Percentiles rank a stretch among this genome's conserved stretches.
These are phyloP conservation scores for Lentithecium fluviatile DNA, from an alignment of 495 filamentous ascomycete genomes.

Conservation along the genomic window DNA sequence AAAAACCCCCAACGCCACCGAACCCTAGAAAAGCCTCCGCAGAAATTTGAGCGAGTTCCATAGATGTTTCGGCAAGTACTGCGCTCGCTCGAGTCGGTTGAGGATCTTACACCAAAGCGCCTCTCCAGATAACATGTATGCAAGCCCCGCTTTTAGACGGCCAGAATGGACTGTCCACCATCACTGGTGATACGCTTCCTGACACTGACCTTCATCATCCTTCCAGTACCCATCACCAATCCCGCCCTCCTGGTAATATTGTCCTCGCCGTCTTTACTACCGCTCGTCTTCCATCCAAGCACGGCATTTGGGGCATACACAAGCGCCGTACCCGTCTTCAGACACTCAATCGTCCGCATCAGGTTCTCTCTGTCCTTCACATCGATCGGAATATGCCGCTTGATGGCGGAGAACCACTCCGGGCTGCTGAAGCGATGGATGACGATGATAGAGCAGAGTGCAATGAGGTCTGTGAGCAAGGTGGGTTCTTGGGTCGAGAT, in stretches of 20 bases:
- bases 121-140: too few relatives aligned
- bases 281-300: conserved; percentile 10
- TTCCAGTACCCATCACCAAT: conserved; percentile 15
- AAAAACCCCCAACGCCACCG: too few relatives aligned
- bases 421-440: conserved; percentile 74
- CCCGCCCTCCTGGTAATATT: too few relatives aligned
- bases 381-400: conserved; percentile 52
- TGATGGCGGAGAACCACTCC: conserved; percentile 62
- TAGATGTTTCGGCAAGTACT: too few relatives aligned
- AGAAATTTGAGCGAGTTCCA: too few relatives aligned
- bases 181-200: conserved; percentile 15
- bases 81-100: too few relatives aligned
- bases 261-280: not conserved
- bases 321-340: conserved; percentile 15
- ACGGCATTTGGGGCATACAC: conserved; percentile 11
- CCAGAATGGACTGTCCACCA: conserved; percentile 1
- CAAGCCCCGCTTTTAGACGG: not conserved
- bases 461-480: conserved; percentile 65
- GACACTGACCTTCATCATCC: conserved; percentile 3
- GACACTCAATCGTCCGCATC: conserved; percentile 4
- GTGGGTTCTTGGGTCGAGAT: conserved; percentile 82
- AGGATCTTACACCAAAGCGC: too few relatives aligned
- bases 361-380: conserved; percentile 24
- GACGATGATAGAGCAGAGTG: conserved; percentile 68
- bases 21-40: too few relatives aligned